Conservation (phyloP, 352 stramenopile species). For the Globisporangium carolinianum region DNA sequence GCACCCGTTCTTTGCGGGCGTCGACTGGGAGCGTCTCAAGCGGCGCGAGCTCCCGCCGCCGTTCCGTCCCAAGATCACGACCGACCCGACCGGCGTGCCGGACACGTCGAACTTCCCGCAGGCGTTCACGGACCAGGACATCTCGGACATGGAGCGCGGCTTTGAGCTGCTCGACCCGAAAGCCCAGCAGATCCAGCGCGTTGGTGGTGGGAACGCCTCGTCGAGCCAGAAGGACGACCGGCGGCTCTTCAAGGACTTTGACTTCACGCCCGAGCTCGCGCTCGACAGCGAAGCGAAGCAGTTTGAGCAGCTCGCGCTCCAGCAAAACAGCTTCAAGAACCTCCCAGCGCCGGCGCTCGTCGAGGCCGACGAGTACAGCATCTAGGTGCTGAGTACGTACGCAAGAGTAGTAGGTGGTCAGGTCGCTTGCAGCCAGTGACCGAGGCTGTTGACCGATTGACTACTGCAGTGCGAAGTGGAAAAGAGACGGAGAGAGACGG, state of each 20-base stretch:
- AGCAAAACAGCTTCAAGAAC: slow-evolving; percentile 82
- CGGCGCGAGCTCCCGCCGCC: slow-evolving; percentile 71
- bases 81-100: slow-evolving; percentile 58
- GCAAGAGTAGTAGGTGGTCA: neutral
- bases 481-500: neutral
- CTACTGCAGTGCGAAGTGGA: neutral
- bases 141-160: slow-evolving; percentile 79
- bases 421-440: neutral
- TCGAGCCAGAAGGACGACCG: slow-evolving; percentile 57
- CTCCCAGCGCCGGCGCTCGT: slow-evolving; percentile 57
- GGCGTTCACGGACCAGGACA: slow-evolving; percentile 81
- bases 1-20: slow-evolving; percentile 74
- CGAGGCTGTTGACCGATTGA: neutral
- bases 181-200: slow-evolving; percentile 55
- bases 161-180: slow-evolving; percentile 49
- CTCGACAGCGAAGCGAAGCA: slow-evolving; percentile 79
- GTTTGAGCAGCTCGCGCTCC: slow-evolving; percentile 78
- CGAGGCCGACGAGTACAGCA: slow-evolving; percentile 81
- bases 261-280: slow-evolving; percentile 79
- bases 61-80: slow-evolving; percentile 80
- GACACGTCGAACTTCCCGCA: slow-evolving; percentile 86
- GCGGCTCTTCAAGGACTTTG: slow-evolving; percentile 81
- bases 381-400: slow-evolving; percentile 13
- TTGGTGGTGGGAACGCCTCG: slow-evolving; percentile 8
- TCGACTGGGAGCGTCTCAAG: slow-evolving; percentile 85